Evolutionary conservation across 1,139 yeast species (phyloP), one percentile per base, ranked within the genome.

Genomic region (Nakaseomyces bracarensis): DNA sequence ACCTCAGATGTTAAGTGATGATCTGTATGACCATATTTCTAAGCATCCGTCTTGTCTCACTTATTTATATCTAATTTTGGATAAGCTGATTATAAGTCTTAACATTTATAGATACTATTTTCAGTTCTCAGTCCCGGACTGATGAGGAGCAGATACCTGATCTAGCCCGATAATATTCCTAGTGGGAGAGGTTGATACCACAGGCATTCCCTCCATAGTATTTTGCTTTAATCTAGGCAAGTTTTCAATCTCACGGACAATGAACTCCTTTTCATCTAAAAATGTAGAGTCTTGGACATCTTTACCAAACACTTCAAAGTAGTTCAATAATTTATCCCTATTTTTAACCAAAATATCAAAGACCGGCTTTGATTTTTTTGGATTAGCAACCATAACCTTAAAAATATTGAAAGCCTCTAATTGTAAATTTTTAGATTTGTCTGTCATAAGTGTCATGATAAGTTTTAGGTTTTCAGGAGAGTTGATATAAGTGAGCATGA

Each of bases 381-480:
- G 98, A 61, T 91, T 91, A 6, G 96, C 98, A 27, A 87, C 89
- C 64, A 91, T 86, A 34, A 81, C 84, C 63, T 91, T 91, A 67
- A 91, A 91, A 29, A 91, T 82, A 54, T 91, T 91, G 59, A 91
- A 91, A 3, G 95, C 91, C 62, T 91, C 98, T 44, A 79, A 67
- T 60, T 87, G 96, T 46, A 91, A 71, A 60, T 87, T 89, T 54
- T 82, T 84, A 54, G 94, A 87, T 62, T 82, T 83, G 59, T 91
- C 96, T 49, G 93, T 82, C 52, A 91, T 68, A 46, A 87, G 66
- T 30, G 83, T 72, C 98, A 91, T 91, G 34, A 86, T 77, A 43
- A 86, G 66, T 61, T 91, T 89, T 52, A 91, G 68, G 56, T 87
- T 89, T 42, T 78, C 85, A 1, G 93, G 78, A 44, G 82, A 82